These are phyloP conservation scores for Apiospora koreana DNA, from an alignment of 2,329 filamentous ascomycete species.

Conservation along the genomic window DNA sequence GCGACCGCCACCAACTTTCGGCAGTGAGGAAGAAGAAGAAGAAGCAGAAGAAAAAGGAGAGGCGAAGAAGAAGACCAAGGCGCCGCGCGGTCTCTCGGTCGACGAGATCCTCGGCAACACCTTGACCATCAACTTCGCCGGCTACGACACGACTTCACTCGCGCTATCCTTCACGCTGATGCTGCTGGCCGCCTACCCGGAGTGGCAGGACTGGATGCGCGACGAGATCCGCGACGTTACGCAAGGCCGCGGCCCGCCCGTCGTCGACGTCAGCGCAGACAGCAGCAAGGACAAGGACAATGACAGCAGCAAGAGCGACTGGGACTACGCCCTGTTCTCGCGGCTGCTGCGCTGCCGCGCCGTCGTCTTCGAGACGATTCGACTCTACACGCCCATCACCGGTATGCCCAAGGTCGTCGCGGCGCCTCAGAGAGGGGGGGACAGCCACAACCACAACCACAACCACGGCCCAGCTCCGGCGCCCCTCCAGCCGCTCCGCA, in stretches of 20 bases:
- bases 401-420: conserved; percentile 26
- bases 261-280: too few relatives aligned
- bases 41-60: too few relatives aligned
- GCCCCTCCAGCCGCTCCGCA: too few relatives aligned
- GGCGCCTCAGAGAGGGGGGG: not conserved
- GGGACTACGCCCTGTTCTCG: conserved; percentile 33
- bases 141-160: conserved; percentile 52
- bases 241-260: conserved; percentile 19
- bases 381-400: conserved; percentile 38
- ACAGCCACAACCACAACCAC: too few relatives aligned
- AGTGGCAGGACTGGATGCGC: conserved; percentile 46
- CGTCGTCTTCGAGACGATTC: conserved; percentile 43
- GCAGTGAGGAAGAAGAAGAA: too few relatives aligned
- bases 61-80: too few relatives aligned
- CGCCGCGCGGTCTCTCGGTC: too few relatives aligned
- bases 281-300: too few relatives aligned
- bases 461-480: too few relatives aligned
- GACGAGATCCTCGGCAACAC: too few relatives aligned
- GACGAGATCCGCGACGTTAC: conserved; percentile 38
- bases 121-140: conserved; percentile 41
- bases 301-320: conserved; percentile 36
- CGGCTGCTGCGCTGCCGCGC: conserved; percentile 41
- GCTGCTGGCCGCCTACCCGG: conserved; percentile 45
- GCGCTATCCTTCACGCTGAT: conserved; percentile 42
- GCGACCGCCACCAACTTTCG: too few relatives aligned